phyloP scores from a whole-genome alignment of 352 stramenopile genomes.

The Stephanocyclus meneghinianus region DNA sequence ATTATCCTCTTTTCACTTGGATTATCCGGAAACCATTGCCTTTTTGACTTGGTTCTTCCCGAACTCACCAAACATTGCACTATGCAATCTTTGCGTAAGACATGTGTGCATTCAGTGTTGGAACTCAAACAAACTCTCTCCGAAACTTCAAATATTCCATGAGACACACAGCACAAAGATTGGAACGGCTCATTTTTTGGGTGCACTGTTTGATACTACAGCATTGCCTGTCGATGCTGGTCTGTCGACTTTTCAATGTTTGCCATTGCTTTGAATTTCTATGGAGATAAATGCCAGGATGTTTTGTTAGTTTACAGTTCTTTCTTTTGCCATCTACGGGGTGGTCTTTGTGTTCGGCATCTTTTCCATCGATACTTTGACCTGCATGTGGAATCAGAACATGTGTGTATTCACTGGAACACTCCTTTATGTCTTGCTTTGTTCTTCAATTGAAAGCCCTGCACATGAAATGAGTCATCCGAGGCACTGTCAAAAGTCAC shows the following conservation, averaged over 20 bases:
- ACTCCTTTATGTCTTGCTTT: slow-evolving; percentile 7
- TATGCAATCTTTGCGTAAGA: slow-evolving; percentile 60
- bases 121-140: slow-evolving; percentile 63
- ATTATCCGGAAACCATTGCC: slow-evolving; percentile 14
- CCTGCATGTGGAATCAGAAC: slow-evolving; percentile 4
- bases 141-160: slow-evolving; percentile 37
- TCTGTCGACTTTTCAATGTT: background rate
- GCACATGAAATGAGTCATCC: too few species aligned
- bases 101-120: slow-evolving; percentile 60
- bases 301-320: background rate
- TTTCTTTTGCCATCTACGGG: background rate
- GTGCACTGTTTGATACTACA: background rate
- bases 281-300: background rate
- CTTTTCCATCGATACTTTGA: slow-evolving; percentile 1
- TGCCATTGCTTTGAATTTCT: background rate
- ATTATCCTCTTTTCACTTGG: slow-evolving; percentile 36
- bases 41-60: slow-evolving; percentile 38
- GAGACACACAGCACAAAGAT: slow-evolving; percentile 58
- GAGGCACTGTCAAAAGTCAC: too few species aligned
- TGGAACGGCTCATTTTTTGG: slow-evolving; percentile 10
- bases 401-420: slow-evolving; percentile 15
- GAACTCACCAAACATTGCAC: slow-evolving; percentile 56
- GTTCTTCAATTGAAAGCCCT: background rate
- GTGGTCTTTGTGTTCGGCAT: background rate
- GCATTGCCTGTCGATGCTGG: background rate